Percentiles rank a stretch among this genome's conserved stretches.
Conservation (phyloP, 345 rosid genomes). For the Gynandropsis gynandra region DNA sequence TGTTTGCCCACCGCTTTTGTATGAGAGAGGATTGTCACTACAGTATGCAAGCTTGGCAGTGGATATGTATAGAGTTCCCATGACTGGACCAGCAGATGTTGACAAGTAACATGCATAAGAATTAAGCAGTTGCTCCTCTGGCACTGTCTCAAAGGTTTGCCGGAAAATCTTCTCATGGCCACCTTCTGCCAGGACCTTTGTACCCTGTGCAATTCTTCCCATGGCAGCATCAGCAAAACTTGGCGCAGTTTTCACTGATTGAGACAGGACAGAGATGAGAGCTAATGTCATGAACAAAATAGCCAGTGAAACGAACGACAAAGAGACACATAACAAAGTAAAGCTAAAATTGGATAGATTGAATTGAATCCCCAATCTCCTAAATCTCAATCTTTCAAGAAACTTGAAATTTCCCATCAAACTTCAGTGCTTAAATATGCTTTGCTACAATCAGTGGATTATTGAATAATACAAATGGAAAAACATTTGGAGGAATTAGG, state of each 20-base stretch:
- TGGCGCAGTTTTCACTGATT: constrained; percentile 64
- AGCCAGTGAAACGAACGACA: constrained; percentile 5
- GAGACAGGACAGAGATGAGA: neutral
- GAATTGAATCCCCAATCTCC: neutral
- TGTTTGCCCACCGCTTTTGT: constrained; percentile 47
- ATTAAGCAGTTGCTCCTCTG: constrained; percentile 50
- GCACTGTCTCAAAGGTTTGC: constrained; percentile 71
- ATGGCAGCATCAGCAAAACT: constrained; percentile 78
- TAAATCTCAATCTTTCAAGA: neutral
- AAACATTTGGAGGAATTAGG: neutral
- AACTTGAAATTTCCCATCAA: neutral
- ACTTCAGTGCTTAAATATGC: neutral
- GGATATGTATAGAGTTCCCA: constrained; percentile 67
- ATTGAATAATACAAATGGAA: neutral
- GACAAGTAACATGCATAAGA: constrained; percentile 71
- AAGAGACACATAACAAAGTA: neutral
- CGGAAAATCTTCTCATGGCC: constrained; percentile 69
- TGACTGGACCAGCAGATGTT: constrained; percentile 84
- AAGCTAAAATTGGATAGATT: neutral
- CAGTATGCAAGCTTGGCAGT: constrained; percentile 61
- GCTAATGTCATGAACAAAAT: neutral
- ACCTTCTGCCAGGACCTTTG: constrained; percentile 74
- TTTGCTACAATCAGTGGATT: neutral
- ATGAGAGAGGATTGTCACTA: constrained; percentile 69
- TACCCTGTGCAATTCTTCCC: constrained; percentile 81